These are phyloP conservation scores for Mallotus repandus DNA, from an alignment of 441 rosid genomes.

Conservation along the genomic window DNA sequence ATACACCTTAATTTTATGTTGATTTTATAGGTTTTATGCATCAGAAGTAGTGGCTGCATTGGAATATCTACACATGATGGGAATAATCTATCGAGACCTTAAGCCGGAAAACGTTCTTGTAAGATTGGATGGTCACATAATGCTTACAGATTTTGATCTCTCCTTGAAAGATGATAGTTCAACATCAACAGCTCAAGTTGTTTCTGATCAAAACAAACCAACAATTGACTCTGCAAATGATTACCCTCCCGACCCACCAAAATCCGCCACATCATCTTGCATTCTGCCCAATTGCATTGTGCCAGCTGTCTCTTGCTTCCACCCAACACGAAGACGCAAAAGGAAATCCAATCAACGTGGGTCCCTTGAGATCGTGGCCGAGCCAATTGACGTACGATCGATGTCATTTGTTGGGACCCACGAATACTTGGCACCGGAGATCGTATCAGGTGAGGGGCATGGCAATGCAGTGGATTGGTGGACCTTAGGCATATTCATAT, in stretches of 20 bases:
- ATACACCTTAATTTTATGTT: not conserved
- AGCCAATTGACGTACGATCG: constrained; percentile 78
- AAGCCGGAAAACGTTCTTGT: constrained; percentile 90
- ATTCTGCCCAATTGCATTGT: constrained; percentile 77
- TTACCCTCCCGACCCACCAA: constrained; percentile 29
- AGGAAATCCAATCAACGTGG: constrained; percentile 44
- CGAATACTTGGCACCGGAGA: constrained; percentile 89
- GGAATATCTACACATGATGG: constrained; percentile 93
- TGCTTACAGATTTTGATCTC: constrained; percentile 93
- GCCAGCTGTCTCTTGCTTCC: constrained; percentile 83
- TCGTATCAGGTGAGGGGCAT: constrained; percentile 87
- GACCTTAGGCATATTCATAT: constrained; percentile 83
- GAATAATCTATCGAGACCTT: constrained; percentile 80
- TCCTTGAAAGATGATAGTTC: constrained; percentile 72
- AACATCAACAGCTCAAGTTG: constrained; percentile 57
- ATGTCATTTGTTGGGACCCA: constrained; percentile 96
- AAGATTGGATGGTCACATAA: constrained; percentile 83
- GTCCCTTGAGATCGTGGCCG: constrained; percentile 70
- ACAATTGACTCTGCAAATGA: constrained; percentile 12
- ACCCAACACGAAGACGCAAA: constrained; percentile 49
- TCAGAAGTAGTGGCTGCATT: constrained; percentile 80
- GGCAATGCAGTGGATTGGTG: constrained; percentile 96
- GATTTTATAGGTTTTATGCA: constrained; percentile 58
- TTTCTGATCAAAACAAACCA: constrained; percentile 33
- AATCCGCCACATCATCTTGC: constrained; percentile 61